Conservation (phyloP, 306 rosid species). For the Gillenia trifoliata region DNA sequence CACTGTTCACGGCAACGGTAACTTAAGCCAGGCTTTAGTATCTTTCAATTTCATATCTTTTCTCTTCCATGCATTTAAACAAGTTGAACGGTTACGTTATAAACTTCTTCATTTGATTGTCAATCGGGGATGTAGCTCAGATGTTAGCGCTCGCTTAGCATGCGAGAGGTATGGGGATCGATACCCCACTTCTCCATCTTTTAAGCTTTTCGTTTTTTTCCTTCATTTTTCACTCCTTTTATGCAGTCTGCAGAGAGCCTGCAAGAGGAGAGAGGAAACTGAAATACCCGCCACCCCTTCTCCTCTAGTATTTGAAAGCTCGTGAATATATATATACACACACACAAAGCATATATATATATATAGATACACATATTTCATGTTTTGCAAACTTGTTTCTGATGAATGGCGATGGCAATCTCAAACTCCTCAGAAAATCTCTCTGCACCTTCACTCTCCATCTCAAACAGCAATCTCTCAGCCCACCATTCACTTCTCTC, state of each 20-base stretch:
- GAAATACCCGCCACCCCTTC: not conserved
- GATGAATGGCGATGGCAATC: slow-evolving; percentile 30
- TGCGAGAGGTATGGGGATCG: slow-evolving; percentile 95
- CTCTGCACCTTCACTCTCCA: slow-evolving; percentile 4
- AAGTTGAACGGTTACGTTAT: rapidly evolving
- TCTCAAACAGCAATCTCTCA: slow-evolving; percentile 3
- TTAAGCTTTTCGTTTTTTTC: not conserved
- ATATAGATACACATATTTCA: not conserved
- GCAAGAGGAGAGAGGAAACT: not conserved
- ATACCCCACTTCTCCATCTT: slow-evolving; percentile 84
- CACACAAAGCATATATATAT: too few relatives aligned
- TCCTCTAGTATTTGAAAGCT: not conserved
- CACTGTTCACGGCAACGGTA: too few relatives aligned
- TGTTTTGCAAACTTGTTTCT: not conserved
- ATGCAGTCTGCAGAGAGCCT: not conserved
- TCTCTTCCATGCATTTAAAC: not conserved
- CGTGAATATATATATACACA: too few relatives aligned
- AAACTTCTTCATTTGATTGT: rapidly evolving
- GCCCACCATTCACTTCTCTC: slow-evolving; percentile 30
- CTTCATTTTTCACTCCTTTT: not conserved
- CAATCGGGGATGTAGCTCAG: slow-evolving; percentile 80
- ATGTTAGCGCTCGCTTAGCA: slow-evolving; percentile 99
- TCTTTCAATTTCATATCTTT: too few relatives aligned
- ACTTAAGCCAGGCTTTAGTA: too few relatives aligned
- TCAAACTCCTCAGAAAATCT: slow-evolving; percentile 18